phyloP scores from a whole-genome alignment of 495 filamentous ascomycete genomes.

The Trichoderma orchidacearum region DNA sequence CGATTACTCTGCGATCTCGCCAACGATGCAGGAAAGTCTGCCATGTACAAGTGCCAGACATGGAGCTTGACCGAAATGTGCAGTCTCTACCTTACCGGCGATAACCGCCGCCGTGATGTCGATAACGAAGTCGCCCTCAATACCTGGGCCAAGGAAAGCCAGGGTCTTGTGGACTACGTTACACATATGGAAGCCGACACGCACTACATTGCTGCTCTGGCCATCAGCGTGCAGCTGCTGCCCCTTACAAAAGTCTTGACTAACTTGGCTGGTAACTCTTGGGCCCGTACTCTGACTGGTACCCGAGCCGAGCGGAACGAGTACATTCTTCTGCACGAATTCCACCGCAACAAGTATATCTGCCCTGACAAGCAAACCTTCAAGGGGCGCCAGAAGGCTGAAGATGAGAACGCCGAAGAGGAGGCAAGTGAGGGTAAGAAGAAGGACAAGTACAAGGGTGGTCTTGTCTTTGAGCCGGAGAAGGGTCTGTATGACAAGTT shows the following conservation, averaged over 20 bases:
- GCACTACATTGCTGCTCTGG: slow-evolving; percentile 85
- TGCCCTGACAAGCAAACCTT: slow-evolving; percentile 82
- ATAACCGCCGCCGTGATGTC: slow-evolving; percentile 58
- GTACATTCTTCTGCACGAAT: slow-evolving; percentile 97
- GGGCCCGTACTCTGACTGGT: slow-evolving; percentile 89
- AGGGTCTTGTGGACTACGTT: slow-evolving; percentile 85
- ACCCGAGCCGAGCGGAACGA: slow-evolving; percentile 96
- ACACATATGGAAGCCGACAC: slow-evolving; percentile 89
- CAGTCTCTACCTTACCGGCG: slow-evolving; percentile 62
- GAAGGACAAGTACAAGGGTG: slow-evolving; percentile 98
- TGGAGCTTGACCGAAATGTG: slow-evolving; percentile 99
- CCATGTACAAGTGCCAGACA: slow-evolving; percentile 93
- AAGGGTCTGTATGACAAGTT: slow-evolving; percentile 95
- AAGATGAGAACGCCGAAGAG: slow-evolving; percentile 49
- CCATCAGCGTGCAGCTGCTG: slow-evolving; percentile 77
- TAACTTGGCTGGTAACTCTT: slow-evolving; percentile 94
- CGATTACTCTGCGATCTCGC: slow-evolving; percentile 86
- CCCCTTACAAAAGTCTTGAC: slow-evolving; percentile 90
- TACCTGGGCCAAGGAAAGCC: slow-evolving; percentile 70
- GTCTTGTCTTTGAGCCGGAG: slow-evolving; percentile 95
- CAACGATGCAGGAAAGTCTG: slow-evolving; percentile 94
- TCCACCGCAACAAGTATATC: slow-evolving; percentile 90
- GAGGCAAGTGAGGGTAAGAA: slow-evolving; percentile 66
- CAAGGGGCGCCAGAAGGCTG: slow-evolving; percentile 51
- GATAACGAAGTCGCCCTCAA: slow-evolving; percentile 81